Percentiles rank a stretch among this genome's conserved stretches.
These are phyloP conservation scores for Casaregolazyma suthepensis DNA, from an alignment of 1,139 yeast genomes.

Conservation along the genomic window DNA sequence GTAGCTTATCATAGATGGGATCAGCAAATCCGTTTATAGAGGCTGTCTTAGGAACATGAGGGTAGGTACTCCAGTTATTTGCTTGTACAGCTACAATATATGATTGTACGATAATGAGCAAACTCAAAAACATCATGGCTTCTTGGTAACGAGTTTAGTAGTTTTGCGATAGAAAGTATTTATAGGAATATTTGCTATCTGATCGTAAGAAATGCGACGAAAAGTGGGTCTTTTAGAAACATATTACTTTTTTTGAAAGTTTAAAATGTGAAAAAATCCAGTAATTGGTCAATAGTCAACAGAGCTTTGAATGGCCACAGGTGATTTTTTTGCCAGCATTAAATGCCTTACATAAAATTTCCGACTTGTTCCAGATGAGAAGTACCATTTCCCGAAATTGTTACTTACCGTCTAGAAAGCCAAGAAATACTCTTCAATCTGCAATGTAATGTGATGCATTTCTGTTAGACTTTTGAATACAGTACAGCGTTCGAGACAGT, in stretches of 20 bases:
- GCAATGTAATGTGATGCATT: background rate
- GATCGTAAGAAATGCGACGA: background rate
- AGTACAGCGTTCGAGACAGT: background rate
- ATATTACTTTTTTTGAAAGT: background rate
- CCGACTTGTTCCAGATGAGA: background rate
- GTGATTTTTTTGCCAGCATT: background rate
- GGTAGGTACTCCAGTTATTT: slow-evolving; percentile 39
- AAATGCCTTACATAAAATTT: background rate
- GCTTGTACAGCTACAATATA: background rate
- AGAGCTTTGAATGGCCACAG: background rate
- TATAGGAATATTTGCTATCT: background rate
- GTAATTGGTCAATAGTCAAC: background rate
- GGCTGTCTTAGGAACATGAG: slow-evolving; percentile 46
- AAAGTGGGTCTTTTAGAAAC: background rate
- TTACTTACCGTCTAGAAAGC: background rate
- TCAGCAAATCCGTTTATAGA: slow-evolving; percentile 50
- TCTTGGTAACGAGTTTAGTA: background rate
- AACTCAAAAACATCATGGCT: background rate
- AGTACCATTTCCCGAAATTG: background rate
- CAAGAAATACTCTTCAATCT: background rate
- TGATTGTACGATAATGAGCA: background rate
- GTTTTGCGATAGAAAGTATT: background rate
- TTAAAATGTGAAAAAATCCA: background rate
- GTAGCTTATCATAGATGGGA: slow-evolving; percentile 39
- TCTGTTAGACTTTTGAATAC: no score